phyloP scores from a whole-genome alignment of 805 yeast genomes.

The Spathaspora girioi region DNA sequence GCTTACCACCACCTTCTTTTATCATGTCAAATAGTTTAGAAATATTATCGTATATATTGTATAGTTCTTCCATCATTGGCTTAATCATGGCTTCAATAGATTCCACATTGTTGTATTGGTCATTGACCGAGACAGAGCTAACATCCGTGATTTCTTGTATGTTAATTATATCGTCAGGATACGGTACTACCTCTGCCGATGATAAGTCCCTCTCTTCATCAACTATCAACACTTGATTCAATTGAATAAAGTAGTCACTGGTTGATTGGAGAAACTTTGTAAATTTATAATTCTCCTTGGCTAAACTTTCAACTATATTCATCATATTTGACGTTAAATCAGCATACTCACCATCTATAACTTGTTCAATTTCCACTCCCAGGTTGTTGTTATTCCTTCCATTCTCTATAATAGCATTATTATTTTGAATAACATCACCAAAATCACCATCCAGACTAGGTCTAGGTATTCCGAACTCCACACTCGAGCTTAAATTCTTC shows the following conservation, averaged over 20 bases:
- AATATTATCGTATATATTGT: conserved; percentile 31
- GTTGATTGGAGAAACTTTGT: conserved; percentile 25
- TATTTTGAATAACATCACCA: conserved; percentile 18
- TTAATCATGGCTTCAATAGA: conserved; percentile 31
- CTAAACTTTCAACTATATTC: conserved; percentile 31
- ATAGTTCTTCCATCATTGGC: conserved; percentile 33
- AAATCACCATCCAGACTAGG: conserved; percentile 11
- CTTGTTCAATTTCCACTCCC: background rate
- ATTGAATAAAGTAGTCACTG: conserved; percentile 24
- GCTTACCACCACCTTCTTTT: conserved; percentile 8
- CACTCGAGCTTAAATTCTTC: conserved; percentile 25
- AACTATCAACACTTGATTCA: conserved; percentile 7
- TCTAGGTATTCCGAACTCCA: conserved; percentile 20
- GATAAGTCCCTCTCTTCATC: conserved; percentile 6
- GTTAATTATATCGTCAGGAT: conserved; percentile 32
- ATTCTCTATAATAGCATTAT: conserved; percentile 29
- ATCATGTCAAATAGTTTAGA: conserved; percentile 10
- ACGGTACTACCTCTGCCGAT: conserved; percentile 17
- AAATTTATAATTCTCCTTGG: conserved; percentile 34
- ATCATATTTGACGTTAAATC: conserved; percentile 12
- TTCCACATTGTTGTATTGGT: conserved; percentile 28
- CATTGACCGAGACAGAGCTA: conserved; percentile 11
- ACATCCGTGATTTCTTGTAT: conserved; percentile 13
- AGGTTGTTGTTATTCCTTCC: background rate
- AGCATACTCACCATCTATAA: conserved; percentile 5